Evolutionary conservation across 352 stramenopile genomes (phyloP).

Genomic region (Pilasporangium apinafurcum): DNA sequence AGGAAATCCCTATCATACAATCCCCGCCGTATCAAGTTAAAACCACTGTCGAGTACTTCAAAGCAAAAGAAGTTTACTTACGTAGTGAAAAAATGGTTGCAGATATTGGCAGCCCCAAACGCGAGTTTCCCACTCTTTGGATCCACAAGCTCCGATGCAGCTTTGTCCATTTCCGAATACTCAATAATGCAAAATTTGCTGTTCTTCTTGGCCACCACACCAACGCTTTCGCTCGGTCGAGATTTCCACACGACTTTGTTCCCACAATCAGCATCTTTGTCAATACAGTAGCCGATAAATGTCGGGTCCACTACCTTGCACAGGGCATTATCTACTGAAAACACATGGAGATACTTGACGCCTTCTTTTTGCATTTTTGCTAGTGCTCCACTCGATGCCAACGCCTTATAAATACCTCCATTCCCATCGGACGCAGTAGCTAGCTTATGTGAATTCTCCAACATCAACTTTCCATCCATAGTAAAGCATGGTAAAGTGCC

Average conservation of each 20-base stretch:
- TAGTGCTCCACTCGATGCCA: conserved; percentile 88
- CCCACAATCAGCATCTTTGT: conserved; percentile 89
- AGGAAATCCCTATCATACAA: conserved; percentile 50
- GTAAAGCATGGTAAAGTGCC: conserved; percentile 95
- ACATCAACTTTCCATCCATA: conserved; percentile 93
- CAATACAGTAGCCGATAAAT: conserved; percentile 96
- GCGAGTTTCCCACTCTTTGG: conserved; percentile 74
- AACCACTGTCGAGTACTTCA: no score
- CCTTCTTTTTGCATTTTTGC: conserved; percentile 73
- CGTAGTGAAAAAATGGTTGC: conserved; percentile 97
- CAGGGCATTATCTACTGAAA: conserved; percentile 98
- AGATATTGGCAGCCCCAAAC: conserved; percentile 97
- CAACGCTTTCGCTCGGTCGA: conserved; percentile 90
- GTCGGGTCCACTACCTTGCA: conserved; percentile 93
- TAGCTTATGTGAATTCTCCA: conserved; percentile 82
- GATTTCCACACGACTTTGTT: conserved; percentile 98
- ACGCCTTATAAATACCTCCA: conserved; percentile 93
- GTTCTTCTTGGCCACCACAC: conserved; percentile 80
- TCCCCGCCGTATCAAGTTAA: no score
- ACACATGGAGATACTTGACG: conserved; percentile 95
- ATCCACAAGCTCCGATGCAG: conserved; percentile 54
- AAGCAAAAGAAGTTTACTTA: conserved; percentile 28
- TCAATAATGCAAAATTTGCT: conserved; percentile 93
- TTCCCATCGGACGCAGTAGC: conserved; percentile 97
- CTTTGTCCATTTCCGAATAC: conserved; percentile 94